phyloP scores from a whole-genome alignment of 2,329 filamentous ascomycete genomes.

The Pseudogymnoascus sp. region DNA sequence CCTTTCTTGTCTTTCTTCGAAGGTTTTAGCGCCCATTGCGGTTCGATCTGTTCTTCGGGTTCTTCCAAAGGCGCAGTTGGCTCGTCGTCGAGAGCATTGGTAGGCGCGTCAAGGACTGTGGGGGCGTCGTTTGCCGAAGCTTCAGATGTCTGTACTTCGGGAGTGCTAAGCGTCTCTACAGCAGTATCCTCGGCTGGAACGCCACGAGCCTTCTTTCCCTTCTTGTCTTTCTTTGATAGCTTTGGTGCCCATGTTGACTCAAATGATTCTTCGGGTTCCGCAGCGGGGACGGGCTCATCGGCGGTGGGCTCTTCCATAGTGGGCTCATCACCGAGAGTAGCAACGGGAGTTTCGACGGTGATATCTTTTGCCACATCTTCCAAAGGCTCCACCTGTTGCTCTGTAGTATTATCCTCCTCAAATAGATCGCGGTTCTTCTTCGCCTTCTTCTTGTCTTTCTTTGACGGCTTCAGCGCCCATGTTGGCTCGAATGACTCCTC shows the following conservation, averaged over 20 bases:
- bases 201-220: constrained; percentile 31
- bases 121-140: neutral
- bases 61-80: neutral
- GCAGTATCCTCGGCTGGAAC: neutral
- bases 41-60: neutral
- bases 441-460: constrained; percentile 11
- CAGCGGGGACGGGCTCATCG: neutral
- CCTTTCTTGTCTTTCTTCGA: constrained; percentile 20
- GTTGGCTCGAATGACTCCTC: constrained; percentile 10
- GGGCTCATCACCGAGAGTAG: neutral
- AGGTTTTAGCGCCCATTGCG: neutral
- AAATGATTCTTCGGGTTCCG: neutral
- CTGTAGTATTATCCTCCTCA: neutral
- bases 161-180: neutral
- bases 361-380: neutral
- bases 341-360: neutral
- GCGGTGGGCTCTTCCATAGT: neutral
- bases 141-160: neutral
- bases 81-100: neutral
- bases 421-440: neutral
- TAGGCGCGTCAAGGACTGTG: neutral
- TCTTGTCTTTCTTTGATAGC: constrained; percentile 16
- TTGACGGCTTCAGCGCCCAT: neutral
- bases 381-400: neutral
- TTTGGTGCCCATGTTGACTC: neutral